Conservation (phyloP, 345 rosid genomes). For the Camelina neglecta region DNA sequence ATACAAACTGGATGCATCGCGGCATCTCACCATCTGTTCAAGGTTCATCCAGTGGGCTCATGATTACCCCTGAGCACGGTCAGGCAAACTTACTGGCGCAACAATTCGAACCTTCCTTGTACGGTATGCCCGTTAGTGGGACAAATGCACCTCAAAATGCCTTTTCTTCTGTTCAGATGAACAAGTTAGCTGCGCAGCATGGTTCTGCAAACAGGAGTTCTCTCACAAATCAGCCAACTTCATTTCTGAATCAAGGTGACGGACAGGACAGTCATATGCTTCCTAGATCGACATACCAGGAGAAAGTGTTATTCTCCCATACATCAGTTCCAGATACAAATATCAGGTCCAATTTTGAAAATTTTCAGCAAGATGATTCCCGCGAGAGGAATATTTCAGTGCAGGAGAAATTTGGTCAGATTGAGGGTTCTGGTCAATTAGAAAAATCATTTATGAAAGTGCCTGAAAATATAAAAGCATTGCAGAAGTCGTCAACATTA, state of each 20-base stretch:
- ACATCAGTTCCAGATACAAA: conserved; percentile 51
- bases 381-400: conserved; percentile 45
- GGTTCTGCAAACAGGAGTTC: conserved; percentile 56
- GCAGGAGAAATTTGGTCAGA: conserved; percentile 50
- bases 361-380: conserved; percentile 51
- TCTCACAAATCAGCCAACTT: conserved; percentile 52
- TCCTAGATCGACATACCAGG: conserved; percentile 59
- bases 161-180: conserved; percentile 57
- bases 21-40: conserved; percentile 55
- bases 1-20: conserved; percentile 61
- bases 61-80: conserved; percentile 66
- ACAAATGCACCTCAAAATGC: conserved; percentile 53
- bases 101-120: conserved; percentile 71
- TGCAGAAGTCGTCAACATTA: conserved; percentile 65
- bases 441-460: conserved; percentile 55
- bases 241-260: conserved; percentile 54
- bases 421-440: conserved; percentile 48
- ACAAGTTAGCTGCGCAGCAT: conserved; percentile 52
- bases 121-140: conserved; percentile 62
- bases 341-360: conserved; percentile 52
- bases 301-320: conserved; percentile 45
- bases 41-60: conserved; percentile 62
- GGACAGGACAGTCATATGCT: conserved; percentile 54
- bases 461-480: conserved; percentile 42
- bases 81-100: conserved; percentile 61